phyloP scores from a whole-genome alignment of 305 asterid genomes.

The Solanum hybrid region DNA sequence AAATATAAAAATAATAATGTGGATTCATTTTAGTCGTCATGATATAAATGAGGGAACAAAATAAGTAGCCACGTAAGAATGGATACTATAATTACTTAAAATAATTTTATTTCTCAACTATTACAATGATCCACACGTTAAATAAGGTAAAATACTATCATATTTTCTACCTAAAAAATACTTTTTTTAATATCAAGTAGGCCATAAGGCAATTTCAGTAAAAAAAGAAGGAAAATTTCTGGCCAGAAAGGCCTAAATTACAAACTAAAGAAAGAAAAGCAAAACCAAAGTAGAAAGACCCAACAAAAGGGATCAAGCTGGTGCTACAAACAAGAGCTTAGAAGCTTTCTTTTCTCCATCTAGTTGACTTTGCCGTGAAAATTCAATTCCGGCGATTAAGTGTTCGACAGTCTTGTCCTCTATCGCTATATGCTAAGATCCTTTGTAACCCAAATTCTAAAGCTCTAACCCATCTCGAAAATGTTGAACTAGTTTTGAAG shows the following conservation, averaged over 20 bases:
- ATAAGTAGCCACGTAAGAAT: background rate
- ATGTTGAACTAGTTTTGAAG: background rate
- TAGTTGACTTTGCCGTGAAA: background rate
- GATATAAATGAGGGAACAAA: background rate
- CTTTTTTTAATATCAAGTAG: background rate
- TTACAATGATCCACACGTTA: background rate
- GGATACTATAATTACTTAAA: background rate
- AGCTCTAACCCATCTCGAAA: background rate
- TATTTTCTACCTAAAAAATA: background rate
- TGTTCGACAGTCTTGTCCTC: background rate
- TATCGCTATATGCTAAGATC: background rate
- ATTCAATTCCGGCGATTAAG: background rate
- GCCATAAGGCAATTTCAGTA: background rate
- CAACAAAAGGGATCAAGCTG: background rate
- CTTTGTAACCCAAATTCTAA: background rate
- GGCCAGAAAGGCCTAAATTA: background rate
- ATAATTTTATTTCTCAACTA: background rate
- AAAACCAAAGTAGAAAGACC: background rate
- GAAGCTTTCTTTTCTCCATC: background rate
- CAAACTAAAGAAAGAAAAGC: background rate
- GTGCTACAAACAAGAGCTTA: background rate
- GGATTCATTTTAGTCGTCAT: background rate
- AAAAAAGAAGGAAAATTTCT: background rate
- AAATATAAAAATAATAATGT: too few species aligned
- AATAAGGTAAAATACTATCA: background rate